Conservation (phyloP, 139 green algal species). For the Ostreobium quekettii region DNA sequence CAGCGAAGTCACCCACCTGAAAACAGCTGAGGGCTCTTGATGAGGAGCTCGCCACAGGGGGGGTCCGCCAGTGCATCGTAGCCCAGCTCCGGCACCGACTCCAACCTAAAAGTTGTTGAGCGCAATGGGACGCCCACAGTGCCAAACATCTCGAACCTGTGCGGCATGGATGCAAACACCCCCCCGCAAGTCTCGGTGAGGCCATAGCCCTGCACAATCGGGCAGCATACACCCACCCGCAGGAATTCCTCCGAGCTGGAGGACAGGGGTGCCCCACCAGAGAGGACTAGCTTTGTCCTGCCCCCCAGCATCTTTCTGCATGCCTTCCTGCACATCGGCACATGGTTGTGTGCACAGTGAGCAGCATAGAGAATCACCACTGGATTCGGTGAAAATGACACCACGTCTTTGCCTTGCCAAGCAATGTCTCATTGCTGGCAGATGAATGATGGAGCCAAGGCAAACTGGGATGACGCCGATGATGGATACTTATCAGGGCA, state of each 20-base stretch:
- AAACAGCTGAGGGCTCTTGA: constrained; percentile 47
- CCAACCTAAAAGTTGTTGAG: constrained; percentile 24
- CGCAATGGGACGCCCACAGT: constrained; percentile 18
- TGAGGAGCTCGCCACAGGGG: constrained; percentile 48
- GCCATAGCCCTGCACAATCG: constrained; percentile 74
- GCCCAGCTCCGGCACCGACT: constrained; percentile 40
- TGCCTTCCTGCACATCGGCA: no score
- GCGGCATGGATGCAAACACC: constrained; percentile 60
- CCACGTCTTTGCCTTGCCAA: no score
- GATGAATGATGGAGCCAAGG: no score
- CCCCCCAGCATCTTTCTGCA: constrained; percentile 45
- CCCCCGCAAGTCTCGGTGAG: constrained; percentile 84
- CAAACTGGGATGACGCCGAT: no score
- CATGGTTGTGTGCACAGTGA: no score
- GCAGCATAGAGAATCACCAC: no score
- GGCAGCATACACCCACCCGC: constrained; percentile 40
- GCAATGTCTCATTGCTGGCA: no score
- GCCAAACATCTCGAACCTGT: constrained; percentile 25
- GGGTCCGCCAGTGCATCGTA: constrained; percentile 32
- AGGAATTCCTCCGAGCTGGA: constrained; percentile 52
- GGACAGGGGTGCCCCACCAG: constrained; percentile 52
- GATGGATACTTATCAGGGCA: no score
- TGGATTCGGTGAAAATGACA: no score
- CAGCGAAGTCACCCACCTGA: no score
- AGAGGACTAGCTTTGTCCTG: constrained; percentile 50